Evolutionary conservation across 495 filamentous ascomycete species (phyloP).

Genomic region (Aspergillus sparsus): DNA sequence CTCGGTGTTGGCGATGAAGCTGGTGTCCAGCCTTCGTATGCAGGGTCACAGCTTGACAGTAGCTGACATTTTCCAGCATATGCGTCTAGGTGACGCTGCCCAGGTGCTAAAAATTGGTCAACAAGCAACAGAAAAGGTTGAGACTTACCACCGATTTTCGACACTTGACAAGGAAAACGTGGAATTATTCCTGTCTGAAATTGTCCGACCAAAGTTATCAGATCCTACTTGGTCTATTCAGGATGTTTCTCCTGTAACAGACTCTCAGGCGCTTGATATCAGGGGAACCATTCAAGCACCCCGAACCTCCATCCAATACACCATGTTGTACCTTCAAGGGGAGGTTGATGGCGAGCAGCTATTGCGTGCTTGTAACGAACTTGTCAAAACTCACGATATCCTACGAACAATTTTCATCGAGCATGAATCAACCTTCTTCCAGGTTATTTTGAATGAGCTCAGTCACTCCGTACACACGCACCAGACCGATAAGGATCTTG

Average conservation of each 20-base stretch:
- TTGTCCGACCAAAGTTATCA: conserved; percentile 33
- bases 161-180: conserved; percentile 35
- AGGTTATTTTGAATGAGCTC: conserved; percentile 54
- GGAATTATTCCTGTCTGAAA: conserved; percentile 29
- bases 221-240: conserved; percentile 34
- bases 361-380: conserved; percentile 35
- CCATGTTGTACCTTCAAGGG: conserved; percentile 40
- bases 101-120: conserved; percentile 33
- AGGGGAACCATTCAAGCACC: conserved; percentile 51
- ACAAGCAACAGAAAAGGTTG: conserved; percentile 14
- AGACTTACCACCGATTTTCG: conserved; percentile 38
- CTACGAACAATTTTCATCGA: conserved; percentile 67
- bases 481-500: conserved; percentile 37
- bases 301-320: conserved; percentile 50
- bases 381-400: conserved; percentile 59
- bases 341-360: conserved; percentile 33
- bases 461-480: conserved; percentile 34
- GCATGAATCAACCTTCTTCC: conserved; percentile 44
- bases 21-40: conserved; percentile 39
- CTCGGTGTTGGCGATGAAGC: conserved; percentile 49
- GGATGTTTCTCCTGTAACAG: conserved; percentile 37
- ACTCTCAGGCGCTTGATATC: conserved; percentile 51
- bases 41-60: conserved; percentile 40
- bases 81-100: conserved; percentile 43
- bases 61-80: conserved; percentile 51